A percentile compares a stretch with the other conserved stretches of the same genome.
Conservation (phyloP, 495 filamentous ascomycete genomes). For the Penicillium soppii region DNA sequence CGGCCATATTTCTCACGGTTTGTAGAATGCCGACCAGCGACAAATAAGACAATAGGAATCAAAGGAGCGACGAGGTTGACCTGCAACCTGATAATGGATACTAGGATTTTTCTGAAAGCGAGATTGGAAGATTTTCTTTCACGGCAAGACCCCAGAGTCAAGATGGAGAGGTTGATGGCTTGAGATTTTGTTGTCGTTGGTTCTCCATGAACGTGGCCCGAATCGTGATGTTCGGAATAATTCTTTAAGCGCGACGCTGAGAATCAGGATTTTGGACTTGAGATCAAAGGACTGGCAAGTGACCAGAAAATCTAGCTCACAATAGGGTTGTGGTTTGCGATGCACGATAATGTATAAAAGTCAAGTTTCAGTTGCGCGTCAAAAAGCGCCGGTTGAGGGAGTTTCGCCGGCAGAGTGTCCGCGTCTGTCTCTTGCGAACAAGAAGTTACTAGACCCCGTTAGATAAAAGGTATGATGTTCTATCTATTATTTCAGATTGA, state of each 20-base stretch:
- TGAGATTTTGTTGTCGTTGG: conserved; percentile 6
- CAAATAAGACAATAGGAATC: conserved; percentile 1
- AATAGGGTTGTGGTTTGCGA: neutral
- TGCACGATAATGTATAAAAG: neutral
- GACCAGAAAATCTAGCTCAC: too few species aligned
- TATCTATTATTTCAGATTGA: neutral
- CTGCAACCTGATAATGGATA: conserved; percentile 21
- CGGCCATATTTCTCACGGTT: conserved; percentile 11
- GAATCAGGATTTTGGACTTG: neutral
- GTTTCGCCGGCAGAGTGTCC: neutral
- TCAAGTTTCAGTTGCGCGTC: neutral
- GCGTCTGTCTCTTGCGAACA: neutral
- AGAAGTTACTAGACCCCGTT: neutral
- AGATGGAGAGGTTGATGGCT: neutral
- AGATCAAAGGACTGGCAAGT: neutral
- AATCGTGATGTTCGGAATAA: neutral
- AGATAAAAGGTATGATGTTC: neutral
- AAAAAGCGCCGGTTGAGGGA: neutral
- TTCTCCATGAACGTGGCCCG: conserved; percentile 23
- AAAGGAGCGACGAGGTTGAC: conserved; percentile 31
- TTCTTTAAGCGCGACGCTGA: neutral
- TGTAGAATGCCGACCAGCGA: conserved; percentile 23
- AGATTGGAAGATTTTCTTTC: neutral
- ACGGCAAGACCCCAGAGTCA: neutral
- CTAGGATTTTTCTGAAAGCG: neutral